A percentile compares a stretch with the other conserved stretches of the same genome.
These are phyloP conservation scores for Microbotryomycetes sp. DNA, from an alignment of 1,284 basidiomycete genomes.

Conservation along the genomic window DNA sequence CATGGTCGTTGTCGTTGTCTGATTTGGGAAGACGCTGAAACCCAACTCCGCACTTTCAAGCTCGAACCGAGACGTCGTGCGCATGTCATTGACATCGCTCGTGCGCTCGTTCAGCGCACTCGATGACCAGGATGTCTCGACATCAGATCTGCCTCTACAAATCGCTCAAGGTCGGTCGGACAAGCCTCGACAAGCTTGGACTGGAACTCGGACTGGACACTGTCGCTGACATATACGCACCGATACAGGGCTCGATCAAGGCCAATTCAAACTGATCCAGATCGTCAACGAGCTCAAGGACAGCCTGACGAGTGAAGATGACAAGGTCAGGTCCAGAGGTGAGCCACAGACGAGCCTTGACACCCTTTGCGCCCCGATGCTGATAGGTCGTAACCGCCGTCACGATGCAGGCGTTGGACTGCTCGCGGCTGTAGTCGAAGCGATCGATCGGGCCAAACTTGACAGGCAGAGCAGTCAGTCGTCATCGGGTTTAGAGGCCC, in stretches of 20 bases:
- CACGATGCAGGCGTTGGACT: constrained; percentile 73
- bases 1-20: constrained; percentile 5
- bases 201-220: too few species aligned
- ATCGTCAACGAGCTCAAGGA: constrained; percentile 82
- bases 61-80: too few species aligned
- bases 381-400: constrained; percentile 41
- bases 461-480: constrained; percentile 72
- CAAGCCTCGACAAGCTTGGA: too few species aligned
- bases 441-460: constrained; percentile 58
- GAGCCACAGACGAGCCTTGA: constrained; percentile 24
- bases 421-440: constrained; percentile 58
- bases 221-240: not conserved
- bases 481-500: too few species aligned
- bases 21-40: not conserved
- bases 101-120: constrained; percentile 14
- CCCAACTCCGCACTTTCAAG: too few species aligned
- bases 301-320: constrained; percentile 80
- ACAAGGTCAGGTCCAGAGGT: constrained; percentile 72
- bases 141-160: constrained; percentile 8
- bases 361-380: not conserved
- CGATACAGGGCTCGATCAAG: constrained; percentile 4
- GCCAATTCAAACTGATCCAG: constrained; percentile 51
- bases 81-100: not conserved
- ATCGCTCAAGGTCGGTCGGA: constrained; percentile 19
- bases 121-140: not conserved